Evolutionary conservation across 2,329 filamentous ascomycete genomes (phyloP).

Genomic region (Penicillium psychrosexuale): DNA sequence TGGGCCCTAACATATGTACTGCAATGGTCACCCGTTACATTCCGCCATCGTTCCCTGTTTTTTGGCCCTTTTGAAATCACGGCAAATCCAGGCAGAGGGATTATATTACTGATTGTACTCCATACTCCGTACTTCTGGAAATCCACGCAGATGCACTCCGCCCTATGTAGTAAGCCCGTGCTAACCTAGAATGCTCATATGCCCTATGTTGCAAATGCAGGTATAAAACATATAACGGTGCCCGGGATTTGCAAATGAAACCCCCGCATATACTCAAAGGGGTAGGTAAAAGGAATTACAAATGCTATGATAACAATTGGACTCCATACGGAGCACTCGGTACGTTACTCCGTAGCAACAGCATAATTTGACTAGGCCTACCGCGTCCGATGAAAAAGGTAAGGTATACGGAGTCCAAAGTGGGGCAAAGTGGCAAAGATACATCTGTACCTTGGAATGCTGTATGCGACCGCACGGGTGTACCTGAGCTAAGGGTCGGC

Average conservation of each 20-base stretch:
- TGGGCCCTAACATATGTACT: background rate
- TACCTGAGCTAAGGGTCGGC: constrained; percentile 9
- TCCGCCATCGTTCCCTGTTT: background rate
- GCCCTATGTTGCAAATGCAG: background rate
- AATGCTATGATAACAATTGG: background rate
- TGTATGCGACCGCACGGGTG: constrained; percentile 7
- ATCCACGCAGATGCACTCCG: background rate
- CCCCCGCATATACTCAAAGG: background rate
- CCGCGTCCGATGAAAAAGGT: background rate
- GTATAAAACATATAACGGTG: background rate
- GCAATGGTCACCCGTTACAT: constrained; percentile 2
- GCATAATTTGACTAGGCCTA: background rate
- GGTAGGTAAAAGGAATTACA: constrained; percentile 1
- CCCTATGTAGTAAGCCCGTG: background rate
- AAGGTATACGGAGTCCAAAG: background rate
- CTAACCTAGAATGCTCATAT: background rate
- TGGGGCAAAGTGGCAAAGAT: constrained; percentile 6
- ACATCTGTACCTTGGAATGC: background rate
- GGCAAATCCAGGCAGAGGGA: background rate
- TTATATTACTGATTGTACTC: background rate
- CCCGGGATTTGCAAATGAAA: background rate
- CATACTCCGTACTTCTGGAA: background rate
- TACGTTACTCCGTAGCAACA: background rate
- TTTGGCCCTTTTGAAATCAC: background rate
- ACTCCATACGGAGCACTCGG: background rate